phyloP scores from a whole-genome alignment of 2,329 filamentous ascomycete species.

The Aspergillus oerlinghausenensis region DNA sequence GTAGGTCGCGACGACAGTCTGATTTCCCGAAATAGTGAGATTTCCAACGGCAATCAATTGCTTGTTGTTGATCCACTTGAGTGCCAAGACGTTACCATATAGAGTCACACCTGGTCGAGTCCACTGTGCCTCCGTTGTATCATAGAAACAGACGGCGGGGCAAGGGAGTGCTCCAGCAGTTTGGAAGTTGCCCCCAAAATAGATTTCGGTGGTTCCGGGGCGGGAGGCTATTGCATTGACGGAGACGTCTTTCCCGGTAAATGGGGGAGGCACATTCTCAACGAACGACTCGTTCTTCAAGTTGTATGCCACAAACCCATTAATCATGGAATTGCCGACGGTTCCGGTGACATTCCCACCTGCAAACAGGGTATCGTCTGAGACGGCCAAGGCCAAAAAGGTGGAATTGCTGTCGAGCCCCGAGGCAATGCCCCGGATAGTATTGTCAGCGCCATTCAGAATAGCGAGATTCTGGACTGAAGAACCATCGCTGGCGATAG shows the following conservation, averaged over 20 bases:
- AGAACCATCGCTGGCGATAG: constrained; percentile 63
- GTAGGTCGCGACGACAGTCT: constrained; percentile 67
- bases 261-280: constrained; percentile 66
- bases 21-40: constrained; percentile 62
- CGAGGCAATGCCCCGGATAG: constrained; percentile 61
- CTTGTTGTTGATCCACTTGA: constrained; percentile 72
- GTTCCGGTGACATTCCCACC: constrained; percentile 73
- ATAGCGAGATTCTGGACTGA: constrained; percentile 75
- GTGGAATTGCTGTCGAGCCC: constrained; percentile 68
- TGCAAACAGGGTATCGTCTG: constrained; percentile 68
- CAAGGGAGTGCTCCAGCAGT: constrained; percentile 79
- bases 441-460: constrained; percentile 69
- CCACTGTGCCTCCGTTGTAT: constrained; percentile 69
- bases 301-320: constrained; percentile 77
- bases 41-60: constrained; percentile 74
- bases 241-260: constrained; percentile 64
- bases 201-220: constrained; percentile 68
- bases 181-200: constrained; percentile 80
- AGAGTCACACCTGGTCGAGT: constrained; percentile 69
- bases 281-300: constrained; percentile 59
- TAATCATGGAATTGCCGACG: constrained; percentile 58
- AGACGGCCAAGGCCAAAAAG: constrained; percentile 66
- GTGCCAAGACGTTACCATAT: constrained; percentile 62
- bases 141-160: constrained; percentile 75
- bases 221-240: constrained; percentile 74